Base-by-base conservation (phyloP, 1,139 yeast species). In the Hansenula lynferdii region DNA sequence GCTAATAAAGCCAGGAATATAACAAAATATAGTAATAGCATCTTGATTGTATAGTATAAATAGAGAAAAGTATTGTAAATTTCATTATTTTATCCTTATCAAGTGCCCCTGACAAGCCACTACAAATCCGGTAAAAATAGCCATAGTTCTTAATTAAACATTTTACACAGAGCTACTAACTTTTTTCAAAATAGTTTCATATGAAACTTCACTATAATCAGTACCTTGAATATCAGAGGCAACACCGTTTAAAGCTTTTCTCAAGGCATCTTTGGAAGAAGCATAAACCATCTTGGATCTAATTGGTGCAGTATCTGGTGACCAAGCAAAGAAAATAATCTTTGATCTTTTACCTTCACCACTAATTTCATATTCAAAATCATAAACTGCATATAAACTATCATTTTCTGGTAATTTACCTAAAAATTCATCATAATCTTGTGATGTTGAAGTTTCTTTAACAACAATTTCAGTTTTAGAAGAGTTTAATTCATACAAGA, bases 211-310 rank as follows among this genome's bases (percentile, higher is more conserved):
- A 47, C 95, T 82, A 67, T 82, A 90, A 66, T 94, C 98, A 43
- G 98, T 92, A 61, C 97, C 98, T 75, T 94, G 98, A 58, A 92
- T 74, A 60, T 92, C 98, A 53, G 95, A 67, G 42, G 96, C 73
- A 53, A 94, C 80, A 65, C 99, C 99, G 64, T 85, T 90, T 60
- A 92, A 77, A 35, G 98, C 92, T 70, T 96, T 87, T 76, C 97
- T 92, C 61, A 92, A 78, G 39, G 97, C 95, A 58, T 92, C 98
- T 72, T 89, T 90, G 47, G 97, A 90, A 10, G 97, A 80, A 37
- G 99, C 97, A 72, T 89, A 90, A 46, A 90, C 85, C 98, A 92
- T 94, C 83, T 92, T 92, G 56, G 94, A 51, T 70, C 89, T 85
- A 57, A 94, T 80, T 47, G 95, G 87, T 39, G 97, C 96, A 46